A percentile compares a stretch with the other conserved stretches of the same genome.
Evolutionary conservation across 352 stramenopile species (phyloP).

Genomic region (Pythium brachiatum): DNA sequence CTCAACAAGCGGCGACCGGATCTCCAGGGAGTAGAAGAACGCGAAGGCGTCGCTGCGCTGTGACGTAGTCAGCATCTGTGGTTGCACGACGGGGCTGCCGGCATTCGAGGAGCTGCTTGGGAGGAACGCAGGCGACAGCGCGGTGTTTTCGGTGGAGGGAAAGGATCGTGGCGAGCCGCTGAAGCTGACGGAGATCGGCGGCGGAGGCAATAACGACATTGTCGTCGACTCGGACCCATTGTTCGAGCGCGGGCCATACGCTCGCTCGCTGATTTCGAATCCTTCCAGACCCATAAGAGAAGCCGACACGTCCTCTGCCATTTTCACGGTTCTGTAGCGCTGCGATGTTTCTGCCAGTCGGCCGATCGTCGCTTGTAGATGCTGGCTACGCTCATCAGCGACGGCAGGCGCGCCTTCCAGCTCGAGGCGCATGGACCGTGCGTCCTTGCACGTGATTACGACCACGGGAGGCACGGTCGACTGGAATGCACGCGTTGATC

Average conservation of each 20-base stretch:
- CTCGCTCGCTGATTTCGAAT: slow-evolving; percentile 9
- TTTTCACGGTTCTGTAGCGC: slow-evolving; percentile 40
- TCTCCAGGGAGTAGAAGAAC: slow-evolving; percentile 53
- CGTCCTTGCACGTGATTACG: slow-evolving; percentile 76
- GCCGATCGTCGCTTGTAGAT: slow-evolving; percentile 45
- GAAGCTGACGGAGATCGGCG: not conserved
- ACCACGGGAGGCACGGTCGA: slow-evolving; percentile 54
- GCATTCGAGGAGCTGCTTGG: slow-evolving; percentile 20
- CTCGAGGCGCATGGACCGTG: slow-evolving; percentile 68
- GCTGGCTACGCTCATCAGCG: slow-evolving; percentile 53
- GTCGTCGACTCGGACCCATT: slow-evolving; percentile 4
- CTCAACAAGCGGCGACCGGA: slow-evolving; percentile 21
- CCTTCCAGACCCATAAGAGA: slow-evolving; percentile 11
- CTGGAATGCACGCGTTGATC: slow-evolving; percentile 50
- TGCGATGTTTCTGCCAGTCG: slow-evolving; percentile 60
- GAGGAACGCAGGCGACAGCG: slow-evolving; percentile 21
- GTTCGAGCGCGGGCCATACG: slow-evolving; percentile 4
- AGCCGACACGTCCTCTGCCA: not conserved
- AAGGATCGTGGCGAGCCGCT: slow-evolving; percentile 6
- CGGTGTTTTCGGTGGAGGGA: not conserved
- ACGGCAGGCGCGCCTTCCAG: slow-evolving; percentile 44
- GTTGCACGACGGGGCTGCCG: slow-evolving; percentile 17
- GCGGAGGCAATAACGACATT: not conserved
- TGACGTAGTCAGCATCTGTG: slow-evolving; percentile 2
- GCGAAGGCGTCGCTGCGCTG: slow-evolving; percentile 69